phyloP scores from a whole-genome alignment of 139 green algal genomes.

The Volvox reticuliferus region DNA sequence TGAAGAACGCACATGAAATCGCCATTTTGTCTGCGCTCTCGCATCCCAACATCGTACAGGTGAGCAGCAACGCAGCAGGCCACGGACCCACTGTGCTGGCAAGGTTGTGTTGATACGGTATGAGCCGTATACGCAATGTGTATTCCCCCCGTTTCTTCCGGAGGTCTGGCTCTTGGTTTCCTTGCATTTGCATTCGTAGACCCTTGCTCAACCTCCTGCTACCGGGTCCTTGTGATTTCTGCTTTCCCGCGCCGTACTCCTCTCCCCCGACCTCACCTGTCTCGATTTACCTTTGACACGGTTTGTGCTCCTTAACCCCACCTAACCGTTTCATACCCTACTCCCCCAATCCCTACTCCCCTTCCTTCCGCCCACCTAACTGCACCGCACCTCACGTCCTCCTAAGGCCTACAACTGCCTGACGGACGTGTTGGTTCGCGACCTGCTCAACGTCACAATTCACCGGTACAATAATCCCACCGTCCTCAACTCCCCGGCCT shows the following conservation, averaged over 20 bases:
- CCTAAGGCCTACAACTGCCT: slow-evolving; percentile 71
- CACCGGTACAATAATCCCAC: slow-evolving; percentile 37
- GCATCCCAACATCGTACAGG: slow-evolving; percentile 70
- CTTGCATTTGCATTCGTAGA: not conserved
- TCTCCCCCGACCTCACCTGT: not conserved
- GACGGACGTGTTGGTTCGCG: slow-evolving; percentile 68
- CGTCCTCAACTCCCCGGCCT: slow-evolving; percentile 48
- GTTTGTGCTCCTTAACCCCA: not conserved
- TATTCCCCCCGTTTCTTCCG: no score
- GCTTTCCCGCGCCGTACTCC: no score
- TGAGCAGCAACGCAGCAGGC: not conserved
- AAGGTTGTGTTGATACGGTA: no score
- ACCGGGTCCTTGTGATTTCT: no score
- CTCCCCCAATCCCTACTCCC: not conserved
- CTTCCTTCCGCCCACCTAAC: not conserved
- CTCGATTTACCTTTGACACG: not conserved
- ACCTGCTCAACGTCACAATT: slow-evolving; percentile 55
- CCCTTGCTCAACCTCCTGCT: not conserved
- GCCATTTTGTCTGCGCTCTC: slow-evolving; percentile 66
- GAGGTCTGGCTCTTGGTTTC: not conserved
- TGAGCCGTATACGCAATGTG: no score
- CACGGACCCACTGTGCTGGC: no score
- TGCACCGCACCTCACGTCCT: no score
- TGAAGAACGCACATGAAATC: slow-evolving; percentile 78
- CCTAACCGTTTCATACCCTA: not conserved